Evolutionary conservation across 2,329 filamentous ascomycete species (phyloP), one percentile per base, ranked within the genome.

Genomic region (Tolypocladium amazonense): DNA sequence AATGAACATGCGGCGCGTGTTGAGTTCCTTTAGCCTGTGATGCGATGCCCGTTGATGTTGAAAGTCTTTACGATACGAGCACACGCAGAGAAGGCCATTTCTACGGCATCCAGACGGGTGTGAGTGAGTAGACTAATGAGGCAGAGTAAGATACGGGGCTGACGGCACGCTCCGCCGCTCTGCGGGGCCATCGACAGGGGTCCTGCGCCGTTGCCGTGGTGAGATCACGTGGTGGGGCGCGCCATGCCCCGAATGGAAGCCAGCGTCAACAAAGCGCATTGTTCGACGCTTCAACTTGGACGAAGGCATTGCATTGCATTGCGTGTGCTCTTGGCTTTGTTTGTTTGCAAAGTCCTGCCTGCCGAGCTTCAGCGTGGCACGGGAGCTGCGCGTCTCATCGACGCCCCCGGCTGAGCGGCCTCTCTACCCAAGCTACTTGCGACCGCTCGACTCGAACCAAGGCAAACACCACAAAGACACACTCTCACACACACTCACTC

Each of bases 151-250:
- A 8, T 6, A 9, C 7, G 9, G 20, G 39, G 43, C 43, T 25
- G 43, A 25, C 43, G 43, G 43, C n/a, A 25, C 7, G 43, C 43
- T 14, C 43, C 23, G 23, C 43, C 9, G 43, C 1, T 18, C 43
- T 47, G n/a, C 3, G 45, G 25, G 25, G 11, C 45, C 6, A 3
- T 0, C 25, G 45, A 30, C 45, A 27, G 25, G n/a, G 37, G 39
- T 33, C 38, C 25, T 6, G 11, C 55, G 12, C 27, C 61, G 69
- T 71, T 71, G 69, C 69, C 58, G 65, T 71, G 69, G 69, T 70
- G 69, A 70, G 68, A 64, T 70, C 68, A 71, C 69, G 68, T 70
- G 69, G 47, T 27, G 47, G 47, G 45, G 45, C 25, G 23, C 23
- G 47, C 25, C 47, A 52, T 30, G 47, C 25, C 47, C 6, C 25